A percentile compares a stretch with the other conserved stretches of the same genome.
Conservation (phyloP, 768 basidiomycete genomes). For the Kwoniella dendrophila region DNA sequence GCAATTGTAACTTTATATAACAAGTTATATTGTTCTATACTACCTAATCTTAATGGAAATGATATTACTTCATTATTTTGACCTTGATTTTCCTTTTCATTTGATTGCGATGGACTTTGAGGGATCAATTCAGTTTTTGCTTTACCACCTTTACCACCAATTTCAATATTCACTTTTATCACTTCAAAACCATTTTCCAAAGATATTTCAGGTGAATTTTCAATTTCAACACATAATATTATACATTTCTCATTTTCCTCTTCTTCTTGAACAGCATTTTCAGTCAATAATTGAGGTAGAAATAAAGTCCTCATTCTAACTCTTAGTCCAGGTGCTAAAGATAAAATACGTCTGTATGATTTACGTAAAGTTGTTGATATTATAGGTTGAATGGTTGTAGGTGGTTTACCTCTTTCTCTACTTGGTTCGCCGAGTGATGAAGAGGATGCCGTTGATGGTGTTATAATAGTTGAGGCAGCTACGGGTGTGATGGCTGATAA, state of each 20-base stretch:
- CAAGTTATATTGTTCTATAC: slow-evolving; percentile 81
- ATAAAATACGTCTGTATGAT: slow-evolving; percentile 77
- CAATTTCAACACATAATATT: slow-evolving; percentile 87
- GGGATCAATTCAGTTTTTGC: slow-evolving; percentile 44
- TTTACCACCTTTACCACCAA: slow-evolving; percentile 67
- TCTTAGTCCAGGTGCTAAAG: slow-evolving; percentile 77
- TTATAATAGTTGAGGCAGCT: slow-evolving; percentile 57
- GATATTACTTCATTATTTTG: not conserved
- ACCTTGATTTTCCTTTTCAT: slow-evolving; percentile 35
- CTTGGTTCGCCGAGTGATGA: too few species aligned
- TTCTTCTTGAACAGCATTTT: slow-evolving; percentile 59
- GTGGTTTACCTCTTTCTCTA: slow-evolving; percentile 31
- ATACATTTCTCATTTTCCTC: slow-evolving; percentile 77
- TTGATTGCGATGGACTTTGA: too few species aligned
- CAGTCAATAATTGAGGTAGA: slow-evolving; percentile 77
- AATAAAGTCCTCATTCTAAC: slow-evolving; percentile 95
- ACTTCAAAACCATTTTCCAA: slow-evolving; percentile 69
- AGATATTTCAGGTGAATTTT: slow-evolving; percentile 62
- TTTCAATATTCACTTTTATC: slow-evolving; percentile 71
- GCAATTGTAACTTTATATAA: slow-evolving; percentile 83
- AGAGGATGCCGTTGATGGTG: slow-evolving; percentile 61
- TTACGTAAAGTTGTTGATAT: slow-evolving; percentile 71
- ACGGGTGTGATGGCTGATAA: slow-evolving; percentile 33
- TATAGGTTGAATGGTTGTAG: slow-evolving; percentile 48
- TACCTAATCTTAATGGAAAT: slow-evolving; percentile 74